Base-by-base conservation (phyloP, 352 stramenopile genomes). In the Phytophthora agathidicida region DNA sequence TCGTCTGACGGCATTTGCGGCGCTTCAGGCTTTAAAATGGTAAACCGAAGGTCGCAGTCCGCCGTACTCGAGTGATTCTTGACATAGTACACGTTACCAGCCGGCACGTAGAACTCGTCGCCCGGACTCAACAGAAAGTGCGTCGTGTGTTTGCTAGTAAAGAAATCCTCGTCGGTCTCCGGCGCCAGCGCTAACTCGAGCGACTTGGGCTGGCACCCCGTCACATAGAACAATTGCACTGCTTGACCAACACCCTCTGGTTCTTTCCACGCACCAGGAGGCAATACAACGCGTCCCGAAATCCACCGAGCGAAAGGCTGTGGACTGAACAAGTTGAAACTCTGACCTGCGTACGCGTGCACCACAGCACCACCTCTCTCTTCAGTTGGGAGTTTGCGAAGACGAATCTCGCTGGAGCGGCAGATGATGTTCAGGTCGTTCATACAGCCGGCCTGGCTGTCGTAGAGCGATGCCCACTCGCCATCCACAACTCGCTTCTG, bases 51-150 rank as follows among this genome's bases (percentile, higher is more conserved):
- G 38, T 97, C 78, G 54, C 83, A 91, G 49, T 94, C 79, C 2
- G 78, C 75, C 5, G 70, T 88, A 44, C 75, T 75, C 11, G 91
- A 98, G 74, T 99, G 96, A 73, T 99, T 99, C 67, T 98, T 93
- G 51, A 99, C 85, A 64, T 93, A 89, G 68, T 99, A 99, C 17
- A 94, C 89, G 65, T 99, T 99, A 49, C 96, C 90, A 16, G 96
- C 77, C 11, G 97, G 97, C 37, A 99, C 89, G 65, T 98, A 97
- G 67, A 99, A 99, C 70, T 98, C 93, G 70, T 99, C 97, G 6
- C 96, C 95, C 3, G 89, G 84, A 23, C 80, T 92, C 3, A 99
- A 71, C 30, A 98, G 62, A 75, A 97, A 99, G 37, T 96, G 83
- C 48, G 96, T 93, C 14, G 96, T 96, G n/a, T 80, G 96, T 11